Evolutionary conservation across 306 rosid genomes (phyloP).

Genomic region (Mucuna pruriens): DNA sequence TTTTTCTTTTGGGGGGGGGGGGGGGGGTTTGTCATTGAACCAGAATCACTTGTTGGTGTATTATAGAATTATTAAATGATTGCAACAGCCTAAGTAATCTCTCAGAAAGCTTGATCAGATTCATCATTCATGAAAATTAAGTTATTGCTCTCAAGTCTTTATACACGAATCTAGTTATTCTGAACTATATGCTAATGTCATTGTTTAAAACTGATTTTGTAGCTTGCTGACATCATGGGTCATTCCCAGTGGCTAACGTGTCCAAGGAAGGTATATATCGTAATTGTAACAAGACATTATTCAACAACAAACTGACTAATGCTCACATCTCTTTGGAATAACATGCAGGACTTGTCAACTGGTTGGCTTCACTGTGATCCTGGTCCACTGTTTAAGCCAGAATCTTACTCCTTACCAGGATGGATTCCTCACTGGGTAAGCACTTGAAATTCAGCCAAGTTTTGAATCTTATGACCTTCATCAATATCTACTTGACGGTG

Average conservation of each 20-base stretch:
- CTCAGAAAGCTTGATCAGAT: slow-evolving; percentile 10
- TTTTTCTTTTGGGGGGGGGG: not conserved
- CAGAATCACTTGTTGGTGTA: slow-evolving; percentile 24
- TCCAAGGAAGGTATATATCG: slow-evolving; percentile 99
- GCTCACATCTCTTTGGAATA: slow-evolving; percentile 33
- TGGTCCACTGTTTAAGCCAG: slow-evolving; percentile 88
- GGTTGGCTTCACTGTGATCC: slow-evolving; percentile 98
- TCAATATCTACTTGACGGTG: not conserved
- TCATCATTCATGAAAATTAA: slow-evolving; percentile 14
- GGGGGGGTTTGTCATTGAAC: slow-evolving; percentile 10
- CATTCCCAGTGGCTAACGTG: slow-evolving; percentile 89
- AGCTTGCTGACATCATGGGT: slow-evolving; percentile 96
- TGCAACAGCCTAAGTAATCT: slow-evolving; percentile 33
- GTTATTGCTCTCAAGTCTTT: slow-evolving; percentile 22
- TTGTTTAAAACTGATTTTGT: slow-evolving; percentile 51
- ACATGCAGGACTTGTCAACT: slow-evolving; percentile 87
- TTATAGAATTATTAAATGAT: slow-evolving; percentile 27
- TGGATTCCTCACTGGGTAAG: slow-evolving; percentile 85
- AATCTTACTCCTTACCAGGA: slow-evolving; percentile 60
- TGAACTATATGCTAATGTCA: slow-evolving; percentile 30
- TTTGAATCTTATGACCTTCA: slow-evolving; percentile 20
- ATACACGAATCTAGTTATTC: slow-evolving; percentile 22
- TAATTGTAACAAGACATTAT: slow-evolving; percentile 31
- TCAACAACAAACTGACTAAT: slow-evolving; percentile 34
- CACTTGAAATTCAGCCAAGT: slow-evolving; percentile 31